Evolutionary conservation across 352 stramenopile species (phyloP), one percentile per base, ranked within the genome.

Genomic region (Peronospora destructor): DNA sequence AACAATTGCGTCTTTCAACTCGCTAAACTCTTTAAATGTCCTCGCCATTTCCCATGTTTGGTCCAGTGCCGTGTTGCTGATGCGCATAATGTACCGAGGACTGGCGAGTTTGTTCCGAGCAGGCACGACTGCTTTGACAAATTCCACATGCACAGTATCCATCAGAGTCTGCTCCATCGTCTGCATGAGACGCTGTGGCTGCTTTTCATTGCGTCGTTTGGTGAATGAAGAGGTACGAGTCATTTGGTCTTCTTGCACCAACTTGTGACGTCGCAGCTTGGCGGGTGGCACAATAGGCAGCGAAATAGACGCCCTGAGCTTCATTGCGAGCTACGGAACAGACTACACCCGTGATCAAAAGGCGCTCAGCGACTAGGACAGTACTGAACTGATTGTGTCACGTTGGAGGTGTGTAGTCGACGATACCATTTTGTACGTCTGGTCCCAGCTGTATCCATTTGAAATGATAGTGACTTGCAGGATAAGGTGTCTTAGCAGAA

Each of bases 1-100:
- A 38, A 73, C 52, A 16, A 93, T 62, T 2, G 57, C 46, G 26
- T 89, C 75, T 54, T 91, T 89, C 25, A 92, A 66, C 26, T 90
- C 76, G 56, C 79, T 71, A 52, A 90, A 91, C 45, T 91, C 83
- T 28, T 68, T 72, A 55, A 87, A 93, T 9, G 73, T 82, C 30
- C 78, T 62, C 25, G 64, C 70, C 76, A 93, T 87, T 43, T 93
- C 77, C 79, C 83, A 93, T 39, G 73, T 80, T 51, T 84, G 81
- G 19, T 66, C 48, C 9, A 89, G 57, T 39, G 70, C 78, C 8
- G 57, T 54, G 62, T 88, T 92, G 44, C 55, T 76, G 45, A 90
- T 71, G 57, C 76, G 76, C 76, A 92, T 89, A 35, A 90, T 53
- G 59, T 90, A 92, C 13, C 76, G 78, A 28, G 76, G 73, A 36